Base-by-base conservation (phyloP, 2,329 filamentous ascomycete species). In the Zymoseptoria crescenta region DNA sequence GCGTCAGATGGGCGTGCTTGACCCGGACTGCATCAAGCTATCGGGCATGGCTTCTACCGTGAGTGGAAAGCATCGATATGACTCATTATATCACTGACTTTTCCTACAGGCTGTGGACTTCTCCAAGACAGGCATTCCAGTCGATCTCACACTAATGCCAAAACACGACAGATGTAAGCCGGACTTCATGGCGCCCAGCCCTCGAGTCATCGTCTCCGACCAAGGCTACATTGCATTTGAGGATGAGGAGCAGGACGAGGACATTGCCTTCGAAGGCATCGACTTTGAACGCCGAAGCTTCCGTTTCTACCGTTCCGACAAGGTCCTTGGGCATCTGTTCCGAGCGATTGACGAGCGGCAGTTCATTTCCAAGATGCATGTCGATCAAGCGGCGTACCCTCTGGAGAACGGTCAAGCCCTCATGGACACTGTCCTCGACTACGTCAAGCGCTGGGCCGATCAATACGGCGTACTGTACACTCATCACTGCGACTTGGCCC, bases 321-420 rank as follows among this genome's bases (percentile, higher is more conserved):
- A 89, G 64, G 77, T 87, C 0, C 79, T 94, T 0, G 90, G 90
- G 0, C 73, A 79, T 4, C 76, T 95, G 0, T 94, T 88, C 69
- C 83, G 88, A 1, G 81, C 79, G 0, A 85, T 95, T 9, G 84
- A 95, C 65, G 89, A 94, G 71, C 78, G 79, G 52, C 79, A 80
- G 56, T 87, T 92, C 50, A 87, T 86, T 76, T 65, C 73, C 8
- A 70, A 80, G 4, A 73, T 85, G 62, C 67, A 71, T 41, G 35
- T 58, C 4, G 58, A 67, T 8, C 62, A 63, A 21, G 58, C 64
- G 4, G 30, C 50, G 10, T 49, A 54, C 0, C 19, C 68, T 8
- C 62, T 19, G 52, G 1, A 66, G 35, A 45, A 54, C 4, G 48
- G 35, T 27, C 49, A 29, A 27, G 54, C 54, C 21, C 54, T 73